phyloP scores from a whole-genome alignment of 148 eudicot genomes.

The Vaccinium corymbosum region DNA sequence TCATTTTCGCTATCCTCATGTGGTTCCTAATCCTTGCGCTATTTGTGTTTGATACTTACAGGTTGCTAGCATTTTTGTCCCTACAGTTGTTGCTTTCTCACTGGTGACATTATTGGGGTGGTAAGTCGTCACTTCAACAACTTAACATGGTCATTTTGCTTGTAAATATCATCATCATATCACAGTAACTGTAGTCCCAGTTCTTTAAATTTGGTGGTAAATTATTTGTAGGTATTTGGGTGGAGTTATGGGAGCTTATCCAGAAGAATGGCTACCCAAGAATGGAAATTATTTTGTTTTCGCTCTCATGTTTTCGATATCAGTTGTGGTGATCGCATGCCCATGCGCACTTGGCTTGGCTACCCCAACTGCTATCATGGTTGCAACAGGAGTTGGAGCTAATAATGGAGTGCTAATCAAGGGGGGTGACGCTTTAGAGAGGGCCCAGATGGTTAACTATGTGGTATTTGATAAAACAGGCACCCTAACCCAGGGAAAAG shows the following conservation, averaged over 20 bases:
- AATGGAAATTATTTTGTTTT: constrained; percentile 86
- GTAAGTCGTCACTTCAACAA: constrained; percentile 37
- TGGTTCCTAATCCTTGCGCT: constrained; percentile 21
- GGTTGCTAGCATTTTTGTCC: constrained; percentile 97
- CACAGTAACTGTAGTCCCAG: not conserved
- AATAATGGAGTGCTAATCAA: constrained; percentile 90
- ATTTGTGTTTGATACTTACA: constrained; percentile 27
- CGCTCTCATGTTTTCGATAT: constrained; percentile 92
- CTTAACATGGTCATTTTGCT: not conserved
- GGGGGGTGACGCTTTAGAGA: constrained; percentile 99
- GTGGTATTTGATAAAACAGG: constrained; percentile 97
- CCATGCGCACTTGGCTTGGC: constrained; percentile 99
- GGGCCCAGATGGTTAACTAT: constrained; percentile 80
- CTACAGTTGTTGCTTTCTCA: constrained; percentile 69
- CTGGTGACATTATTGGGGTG: constrained; percentile 78
- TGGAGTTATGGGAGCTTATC: constrained; percentile 72
- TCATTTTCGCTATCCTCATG: not conserved
- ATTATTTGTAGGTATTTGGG: constrained; percentile 56
- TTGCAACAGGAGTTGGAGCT: constrained; percentile 98
- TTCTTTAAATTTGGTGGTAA: not conserved
- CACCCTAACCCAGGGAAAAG: constrained; percentile 94
- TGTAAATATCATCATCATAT: not conserved
- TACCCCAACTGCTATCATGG: constrained; percentile 99
- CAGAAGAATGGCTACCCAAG: constrained; percentile 75
- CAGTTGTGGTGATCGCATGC: constrained; percentile 94